A percentile compares a stretch with the other conserved stretches of the same genome.
These are phyloP conservation scores for Cutaneotrichosporon spelunceum DNA, from an alignment of 1,284 basidiomycete genomes.

Conservation along the genomic window DNA sequence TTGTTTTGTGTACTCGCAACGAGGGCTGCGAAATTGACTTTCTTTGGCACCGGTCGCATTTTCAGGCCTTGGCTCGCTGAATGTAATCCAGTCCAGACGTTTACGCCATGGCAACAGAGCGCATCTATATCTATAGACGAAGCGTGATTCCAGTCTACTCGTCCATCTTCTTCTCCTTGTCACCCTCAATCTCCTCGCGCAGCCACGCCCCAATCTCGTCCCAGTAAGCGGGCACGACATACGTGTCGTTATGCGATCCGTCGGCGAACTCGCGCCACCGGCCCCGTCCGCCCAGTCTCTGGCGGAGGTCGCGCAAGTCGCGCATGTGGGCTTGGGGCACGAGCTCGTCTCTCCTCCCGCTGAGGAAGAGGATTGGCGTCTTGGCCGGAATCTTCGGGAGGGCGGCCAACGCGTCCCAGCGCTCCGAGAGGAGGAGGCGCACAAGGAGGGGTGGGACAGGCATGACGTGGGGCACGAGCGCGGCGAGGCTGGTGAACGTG, in stretches of 20 bases:
- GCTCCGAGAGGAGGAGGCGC: constrained; percentile 55
- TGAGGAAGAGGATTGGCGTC: constrained; percentile 82
- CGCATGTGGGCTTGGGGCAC: constrained; percentile 84
- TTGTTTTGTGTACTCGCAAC: background rate
- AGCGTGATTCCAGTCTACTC: constrained; percentile 1
- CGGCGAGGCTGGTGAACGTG: constrained; percentile 78
- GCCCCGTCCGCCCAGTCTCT: constrained; percentile 47
- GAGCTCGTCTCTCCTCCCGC: constrained; percentile 72
- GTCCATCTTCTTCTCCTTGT: constrained; percentile 3
- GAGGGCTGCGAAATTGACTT: too few relatives aligned
- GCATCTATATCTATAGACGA: too few relatives aligned
- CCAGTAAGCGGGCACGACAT: constrained; percentile 66
- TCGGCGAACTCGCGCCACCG: constrained; percentile 60
- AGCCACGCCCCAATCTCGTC: constrained; percentile 61
- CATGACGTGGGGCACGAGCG: constrained; percentile 73
- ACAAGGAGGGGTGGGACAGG: constrained; percentile 64
- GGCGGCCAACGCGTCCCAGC: constrained; percentile 78
- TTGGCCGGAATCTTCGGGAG: constrained; percentile 65
- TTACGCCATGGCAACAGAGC: too few relatives aligned
- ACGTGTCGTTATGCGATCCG: constrained; percentile 74
- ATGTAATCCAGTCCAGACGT: too few relatives aligned
- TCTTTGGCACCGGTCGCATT: too few relatives aligned
- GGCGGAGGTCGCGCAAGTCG: constrained; percentile 63
- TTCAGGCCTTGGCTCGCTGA: too few relatives aligned
- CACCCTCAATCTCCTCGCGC: constrained; percentile 32